These are phyloP conservation scores for Bruguiera sexangula DNA, from an alignment of 345 rosid genomes.

Conservation along the genomic window DNA sequence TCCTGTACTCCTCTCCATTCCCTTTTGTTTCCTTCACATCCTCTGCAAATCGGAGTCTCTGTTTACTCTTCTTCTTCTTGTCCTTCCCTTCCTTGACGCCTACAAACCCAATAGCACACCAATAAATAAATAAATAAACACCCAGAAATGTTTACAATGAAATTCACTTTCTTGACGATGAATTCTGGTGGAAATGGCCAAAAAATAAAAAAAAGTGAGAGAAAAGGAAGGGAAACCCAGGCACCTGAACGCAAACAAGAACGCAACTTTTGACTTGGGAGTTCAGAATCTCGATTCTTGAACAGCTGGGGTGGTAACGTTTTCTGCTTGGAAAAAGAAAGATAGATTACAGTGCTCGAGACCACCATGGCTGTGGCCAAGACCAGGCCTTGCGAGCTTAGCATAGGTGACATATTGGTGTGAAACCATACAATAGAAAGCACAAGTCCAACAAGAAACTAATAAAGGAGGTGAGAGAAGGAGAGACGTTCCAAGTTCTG, in stretches of 20 bases:
- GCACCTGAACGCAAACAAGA: conserved; percentile 66
- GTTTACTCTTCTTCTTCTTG: conserved; percentile 45
- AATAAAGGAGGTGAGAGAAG: not conserved
- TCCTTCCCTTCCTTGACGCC: conserved; percentile 38
- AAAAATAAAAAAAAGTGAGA: not conserved
- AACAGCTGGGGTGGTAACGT: not conserved
- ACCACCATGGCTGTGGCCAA: conserved; percentile 81
- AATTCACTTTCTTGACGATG: too few species aligned
- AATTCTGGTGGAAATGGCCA: not conserved
- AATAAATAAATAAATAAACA: not conserved
- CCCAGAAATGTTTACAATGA: not conserved
- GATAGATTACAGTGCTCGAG: conserved; percentile 65
- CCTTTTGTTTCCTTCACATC: conserved; percentile 63
- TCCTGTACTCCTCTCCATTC: conserved; percentile 58
- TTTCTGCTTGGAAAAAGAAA: conserved; percentile 56
- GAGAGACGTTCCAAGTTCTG: not conserved
- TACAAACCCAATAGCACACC: not conserved
- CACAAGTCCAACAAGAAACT: not conserved
- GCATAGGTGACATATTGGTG: conserved; percentile 18
- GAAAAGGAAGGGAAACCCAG: not conserved
- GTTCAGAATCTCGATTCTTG: conserved; percentile 20
- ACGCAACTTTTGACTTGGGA: conserved; percentile 26
- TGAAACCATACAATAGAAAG: not conserved
- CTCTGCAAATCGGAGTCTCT: conserved; percentile 67
- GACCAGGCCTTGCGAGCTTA: conserved; percentile 51